Conservation (phyloP, 2,329 filamentous ascomycete genomes). For the Chaetomiaceae sp. region DNA sequence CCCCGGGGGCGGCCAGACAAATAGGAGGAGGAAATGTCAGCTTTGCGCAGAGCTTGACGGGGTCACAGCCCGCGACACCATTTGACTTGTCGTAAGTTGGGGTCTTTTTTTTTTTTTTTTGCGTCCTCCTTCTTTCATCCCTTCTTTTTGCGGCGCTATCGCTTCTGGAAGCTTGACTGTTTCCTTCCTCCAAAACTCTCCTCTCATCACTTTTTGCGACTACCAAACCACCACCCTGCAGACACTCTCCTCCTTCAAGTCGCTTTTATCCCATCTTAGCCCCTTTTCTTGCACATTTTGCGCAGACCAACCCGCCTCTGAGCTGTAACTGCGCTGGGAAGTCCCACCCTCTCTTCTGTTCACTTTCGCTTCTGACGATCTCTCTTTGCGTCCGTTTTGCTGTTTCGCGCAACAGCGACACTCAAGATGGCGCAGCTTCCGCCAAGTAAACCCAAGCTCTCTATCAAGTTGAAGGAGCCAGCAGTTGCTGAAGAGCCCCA, state of each 20-base stretch:
- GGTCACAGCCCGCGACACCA: constrained; percentile 57
- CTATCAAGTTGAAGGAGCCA: constrained; percentile 4
- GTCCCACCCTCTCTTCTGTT: too few species aligned
- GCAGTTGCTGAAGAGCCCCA: neutral
- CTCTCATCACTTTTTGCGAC: too few species aligned
- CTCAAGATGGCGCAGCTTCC: constrained; percentile 3
- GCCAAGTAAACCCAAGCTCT: constrained; percentile 3
- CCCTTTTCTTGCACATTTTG: too few species aligned
- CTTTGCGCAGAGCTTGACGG: constrained; percentile 62
- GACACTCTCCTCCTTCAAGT: too few species aligned
- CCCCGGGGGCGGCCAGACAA: constrained; percentile 42
- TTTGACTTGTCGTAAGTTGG: constrained; percentile 60
- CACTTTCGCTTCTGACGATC: too few species aligned
- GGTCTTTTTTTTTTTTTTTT: constrained; percentile 3
- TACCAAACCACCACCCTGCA: too few species aligned
- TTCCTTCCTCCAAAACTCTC: too few species aligned
- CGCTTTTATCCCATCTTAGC: too few species aligned
- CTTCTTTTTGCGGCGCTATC: neutral
- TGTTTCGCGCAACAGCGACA: too few species aligned
- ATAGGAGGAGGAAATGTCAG: constrained; percentile 56
- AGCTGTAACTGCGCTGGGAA: neutral
- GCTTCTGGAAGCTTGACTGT: neutral
- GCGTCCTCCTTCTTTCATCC: neutral
- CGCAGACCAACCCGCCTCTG: too few species aligned
- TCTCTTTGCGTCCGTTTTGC: neutral